A percentile compares a stretch with the other conserved stretches of the same genome.
Evolutionary conservation across 148 eudicot genomes (phyloP).

Genomic region (Vaccinium corymbosum): DNA sequence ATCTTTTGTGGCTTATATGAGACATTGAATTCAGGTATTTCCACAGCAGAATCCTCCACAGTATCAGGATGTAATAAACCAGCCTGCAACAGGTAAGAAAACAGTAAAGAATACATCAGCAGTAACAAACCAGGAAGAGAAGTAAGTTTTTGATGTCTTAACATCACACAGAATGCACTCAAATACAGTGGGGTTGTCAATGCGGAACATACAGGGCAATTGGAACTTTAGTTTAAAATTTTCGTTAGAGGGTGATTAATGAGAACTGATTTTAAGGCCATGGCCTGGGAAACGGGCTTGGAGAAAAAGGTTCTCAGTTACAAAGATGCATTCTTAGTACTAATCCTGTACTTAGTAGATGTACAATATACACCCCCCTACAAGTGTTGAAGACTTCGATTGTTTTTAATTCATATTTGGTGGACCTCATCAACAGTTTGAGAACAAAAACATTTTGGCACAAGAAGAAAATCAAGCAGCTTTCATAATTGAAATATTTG

Average conservation of each 20-base stretch:
- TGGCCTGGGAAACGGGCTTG: too few relatives aligned
- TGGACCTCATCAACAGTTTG: too few relatives aligned
- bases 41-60: constrained; percentile 69
- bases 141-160: background rate
- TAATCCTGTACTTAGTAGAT: too few relatives aligned
- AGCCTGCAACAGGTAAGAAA: constrained; percentile 47
- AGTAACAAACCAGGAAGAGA: background rate
- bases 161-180: background rate
- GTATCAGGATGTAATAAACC: constrained; percentile 82
- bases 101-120: background rate
- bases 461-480: too few relatives aligned
- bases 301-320: too few relatives aligned
- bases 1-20: constrained; percentile 98
- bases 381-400: too few relatives aligned
- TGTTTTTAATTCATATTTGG: too few relatives aligned
- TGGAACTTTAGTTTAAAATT: background rate
- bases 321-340: too few relatives aligned
- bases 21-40: constrained; percentile 82
- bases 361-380: too few relatives aligned
- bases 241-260: background rate
- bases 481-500: too few relatives aligned
- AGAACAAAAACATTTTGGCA: too few relatives aligned
- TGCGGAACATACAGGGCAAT: background rate
- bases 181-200: background rate
- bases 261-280: too few relatives aligned